Conservation (phyloP, 495 filamentous ascomycete genomes). For the Aspergillus biplanus region DNA sequence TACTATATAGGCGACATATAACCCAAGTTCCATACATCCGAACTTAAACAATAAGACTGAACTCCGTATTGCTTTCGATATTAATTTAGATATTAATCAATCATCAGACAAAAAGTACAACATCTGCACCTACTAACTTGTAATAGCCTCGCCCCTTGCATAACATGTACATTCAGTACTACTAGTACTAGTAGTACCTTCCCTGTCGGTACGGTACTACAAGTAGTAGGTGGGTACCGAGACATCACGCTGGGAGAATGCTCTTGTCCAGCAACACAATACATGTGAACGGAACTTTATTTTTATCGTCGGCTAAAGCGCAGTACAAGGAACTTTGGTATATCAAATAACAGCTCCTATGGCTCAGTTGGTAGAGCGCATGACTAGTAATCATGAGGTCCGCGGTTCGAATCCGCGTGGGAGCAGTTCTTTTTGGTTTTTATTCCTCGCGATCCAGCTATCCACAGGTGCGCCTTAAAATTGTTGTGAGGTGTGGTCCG, state of each 20-base stretch:
- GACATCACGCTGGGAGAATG: too few species aligned
- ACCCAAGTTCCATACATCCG: too few species aligned
- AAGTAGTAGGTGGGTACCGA: too few species aligned
- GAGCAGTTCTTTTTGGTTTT: slow-evolving; percentile 13
- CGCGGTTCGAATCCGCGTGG: slow-evolving; percentile 25
- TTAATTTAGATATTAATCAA: too few species aligned
- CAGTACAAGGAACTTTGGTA: not conserved
- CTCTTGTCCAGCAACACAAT: not conserved
- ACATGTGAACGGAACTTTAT: not conserved
- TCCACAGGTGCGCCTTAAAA: not conserved
- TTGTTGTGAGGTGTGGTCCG: too few species aligned
- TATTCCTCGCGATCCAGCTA: not conserved
- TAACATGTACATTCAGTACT: not conserved
- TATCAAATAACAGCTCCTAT: slow-evolving; percentile 15
- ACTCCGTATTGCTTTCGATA: too few species aligned
- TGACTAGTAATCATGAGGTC: slow-evolving; percentile 26
- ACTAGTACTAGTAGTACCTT: not conserved
- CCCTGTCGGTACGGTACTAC: too few species aligned
- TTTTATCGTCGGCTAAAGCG: not conserved
- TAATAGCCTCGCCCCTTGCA: too few species aligned
- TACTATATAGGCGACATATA: too few species aligned
- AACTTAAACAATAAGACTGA: too few species aligned
- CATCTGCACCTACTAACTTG: too few species aligned
- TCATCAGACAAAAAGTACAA: too few species aligned
- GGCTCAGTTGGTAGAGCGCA: slow-evolving; percentile 25